A percentile compares a stretch with the other conserved stretches of the same genome.
Evolutionary conservation across 1,284 basidiomycete species (phyloP).

Genomic region (Ceratobasidium sp.): DNA sequence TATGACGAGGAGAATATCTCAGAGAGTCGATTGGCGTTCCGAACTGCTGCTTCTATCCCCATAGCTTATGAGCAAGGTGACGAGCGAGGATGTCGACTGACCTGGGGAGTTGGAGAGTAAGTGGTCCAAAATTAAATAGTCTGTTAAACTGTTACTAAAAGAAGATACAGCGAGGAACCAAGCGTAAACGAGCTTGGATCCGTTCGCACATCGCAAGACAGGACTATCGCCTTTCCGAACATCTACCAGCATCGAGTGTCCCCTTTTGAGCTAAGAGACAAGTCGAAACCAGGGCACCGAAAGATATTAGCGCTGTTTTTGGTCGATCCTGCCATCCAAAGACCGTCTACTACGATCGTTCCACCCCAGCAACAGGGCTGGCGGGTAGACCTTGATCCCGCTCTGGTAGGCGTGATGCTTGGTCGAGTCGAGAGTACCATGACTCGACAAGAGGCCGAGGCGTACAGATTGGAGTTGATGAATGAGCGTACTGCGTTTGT

Average conservation of each 20-base stretch:
- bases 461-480: conserved; percentile 44
- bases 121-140: not conserved
- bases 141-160: not conserved
- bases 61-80: conserved; percentile 8
- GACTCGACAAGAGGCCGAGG: conserved; percentile 54
- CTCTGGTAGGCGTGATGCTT: conserved; percentile 50
- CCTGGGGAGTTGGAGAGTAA: conserved; percentile 36
- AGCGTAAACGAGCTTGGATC: conserved; percentile 51
- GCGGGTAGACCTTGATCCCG: conserved; percentile 50
- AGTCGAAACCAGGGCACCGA: conserved; percentile 55
- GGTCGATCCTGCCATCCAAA: conserved; percentile 61
- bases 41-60: conserved; percentile 14
- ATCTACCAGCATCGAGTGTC: conserved; percentile 62
- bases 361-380: conserved; percentile 62
- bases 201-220: conserved; percentile 54
- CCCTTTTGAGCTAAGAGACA: conserved; percentile 55
- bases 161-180: conserved; percentile 1
- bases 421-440: conserved; percentile 52
- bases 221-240: conserved; percentile 67
- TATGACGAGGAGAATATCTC: conserved; percentile 50
- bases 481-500: conserved; percentile 52
- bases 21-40: conserved; percentile 38
- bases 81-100: conserved; percentile 3
- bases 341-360: conserved; percentile 61
- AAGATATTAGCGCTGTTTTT: conserved; percentile 58